Conservation (phyloP, 768 basidiomycete species). For the Lentinus brumalis region DNA sequence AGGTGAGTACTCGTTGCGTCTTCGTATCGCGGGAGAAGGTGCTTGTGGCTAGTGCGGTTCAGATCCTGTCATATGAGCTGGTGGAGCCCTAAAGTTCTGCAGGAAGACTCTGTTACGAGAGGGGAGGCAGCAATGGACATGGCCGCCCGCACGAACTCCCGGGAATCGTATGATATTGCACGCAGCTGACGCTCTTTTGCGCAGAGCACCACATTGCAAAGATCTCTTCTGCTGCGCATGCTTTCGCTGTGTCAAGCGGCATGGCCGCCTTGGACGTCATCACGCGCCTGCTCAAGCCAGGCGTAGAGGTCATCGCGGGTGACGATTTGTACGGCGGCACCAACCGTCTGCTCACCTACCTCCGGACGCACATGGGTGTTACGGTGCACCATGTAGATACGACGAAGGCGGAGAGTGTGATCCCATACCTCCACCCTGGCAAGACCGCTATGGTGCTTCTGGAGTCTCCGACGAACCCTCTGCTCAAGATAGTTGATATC, state of each 20-base stretch:
- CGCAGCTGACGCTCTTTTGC: background rate
- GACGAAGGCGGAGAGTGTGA: conserved; percentile 66
- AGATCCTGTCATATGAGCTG: background rate
- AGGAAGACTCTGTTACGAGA: background rate
- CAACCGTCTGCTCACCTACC: conserved; percentile 89
- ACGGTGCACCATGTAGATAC: conserved; percentile 94
- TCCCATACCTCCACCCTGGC: conserved; percentile 63
- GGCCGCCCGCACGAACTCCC: background rate
- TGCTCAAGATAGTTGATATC: conserved; percentile 93
- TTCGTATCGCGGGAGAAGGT: background rate
- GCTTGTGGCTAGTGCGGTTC: background rate
- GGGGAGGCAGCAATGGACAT: too few relatives aligned
- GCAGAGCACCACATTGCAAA: conserved; percentile 98
- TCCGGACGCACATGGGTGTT: conserved; percentile 85
- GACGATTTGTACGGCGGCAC: conserved; percentile 99
- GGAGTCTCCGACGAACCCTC: conserved; percentile 96
- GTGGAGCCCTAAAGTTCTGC: background rate
- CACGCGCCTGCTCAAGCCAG: conserved; percentile 89
- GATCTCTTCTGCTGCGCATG: conserved; percentile 90
- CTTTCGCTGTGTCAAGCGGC: conserved; percentile 91
- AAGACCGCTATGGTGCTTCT: conserved; percentile 95
- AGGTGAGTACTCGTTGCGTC: conserved; percentile 49
- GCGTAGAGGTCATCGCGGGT: conserved; percentile 93
- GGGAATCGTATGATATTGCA: background rate
- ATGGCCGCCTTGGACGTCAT: conserved; percentile 99